Conservation (phyloP, 495 filamentous ascomycete genomes). For the Recurvomyces mirabilis region DNA sequence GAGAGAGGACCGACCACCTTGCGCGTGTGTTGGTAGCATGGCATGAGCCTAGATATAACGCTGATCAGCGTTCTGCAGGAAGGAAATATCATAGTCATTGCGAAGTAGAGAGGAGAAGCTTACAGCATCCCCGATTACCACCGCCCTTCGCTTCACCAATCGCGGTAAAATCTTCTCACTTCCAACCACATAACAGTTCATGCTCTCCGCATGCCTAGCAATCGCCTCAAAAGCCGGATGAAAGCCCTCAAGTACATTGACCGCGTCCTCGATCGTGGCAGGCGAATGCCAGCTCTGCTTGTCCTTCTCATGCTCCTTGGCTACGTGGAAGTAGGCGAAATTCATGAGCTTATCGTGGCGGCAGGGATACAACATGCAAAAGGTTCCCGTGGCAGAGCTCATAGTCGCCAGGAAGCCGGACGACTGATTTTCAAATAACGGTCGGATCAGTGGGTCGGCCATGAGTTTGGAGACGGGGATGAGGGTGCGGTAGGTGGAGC, state of each 20-base stretch:
- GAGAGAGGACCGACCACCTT: too few relatives aligned
- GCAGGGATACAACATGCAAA: conserved; percentile 37
- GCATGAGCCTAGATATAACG: too few relatives aligned
- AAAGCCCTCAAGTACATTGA: conserved; percentile 6
- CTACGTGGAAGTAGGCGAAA: conserved; percentile 34
- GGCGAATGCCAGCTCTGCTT: conserved; percentile 9
- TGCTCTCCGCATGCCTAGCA: background rate
- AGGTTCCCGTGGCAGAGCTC: conserved; percentile 22
- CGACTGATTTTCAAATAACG: conserved; percentile 24
- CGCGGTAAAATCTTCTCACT: conserved; percentile 4
- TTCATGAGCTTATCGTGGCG: conserved; percentile 37
- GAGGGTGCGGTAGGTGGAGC: conserved; percentile 40
- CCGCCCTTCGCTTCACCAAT: conserved; percentile 33
- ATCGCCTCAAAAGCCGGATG: conserved; percentile 4
- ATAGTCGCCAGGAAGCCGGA: conserved; percentile 28
- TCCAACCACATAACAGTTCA: conserved; percentile 13
- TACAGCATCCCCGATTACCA: conserved; percentile 41
- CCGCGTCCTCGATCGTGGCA: conserved; percentile 8
- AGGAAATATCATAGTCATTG: too few relatives aligned
- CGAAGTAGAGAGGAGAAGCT: too few relatives aligned
- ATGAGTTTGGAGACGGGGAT: conserved; percentile 31
- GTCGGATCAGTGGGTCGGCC: conserved; percentile 25
- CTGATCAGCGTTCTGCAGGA: too few relatives aligned
- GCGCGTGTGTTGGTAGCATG: conserved; percentile 17
- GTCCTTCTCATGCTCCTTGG: conserved; percentile 12